Percentiles rank a stretch among this genome's conserved stretches.
phyloP scores from a whole-genome alignment of 768 basidiomycete species.

The Wakefieldia striispora region DNA sequence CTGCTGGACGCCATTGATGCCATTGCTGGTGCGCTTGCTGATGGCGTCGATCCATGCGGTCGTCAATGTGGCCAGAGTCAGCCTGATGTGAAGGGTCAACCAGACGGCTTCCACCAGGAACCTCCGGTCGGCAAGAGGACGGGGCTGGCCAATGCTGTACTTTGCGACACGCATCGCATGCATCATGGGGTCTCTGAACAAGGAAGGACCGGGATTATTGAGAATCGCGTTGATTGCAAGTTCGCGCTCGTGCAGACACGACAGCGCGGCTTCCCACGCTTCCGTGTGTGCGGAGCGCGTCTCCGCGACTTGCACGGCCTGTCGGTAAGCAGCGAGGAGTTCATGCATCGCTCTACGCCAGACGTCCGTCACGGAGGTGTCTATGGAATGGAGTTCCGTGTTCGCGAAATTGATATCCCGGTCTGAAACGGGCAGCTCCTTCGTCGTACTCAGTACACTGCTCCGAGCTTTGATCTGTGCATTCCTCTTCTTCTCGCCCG shows the following conservation, averaged over 20 bases:
- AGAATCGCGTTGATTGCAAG: slow-evolving; percentile 33
- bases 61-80: slow-evolving; percentile 47
- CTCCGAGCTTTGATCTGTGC: slow-evolving; percentile 11
- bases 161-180: slow-evolving; percentile 52
- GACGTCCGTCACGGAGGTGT: slow-evolving; percentile 27
- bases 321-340: slow-evolving; percentile 40
- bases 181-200: slow-evolving; percentile 44
- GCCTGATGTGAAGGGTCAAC: slow-evolving; percentile 51
- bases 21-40: slow-evolving; percentile 12
- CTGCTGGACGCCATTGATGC: slow-evolving; percentile 27
- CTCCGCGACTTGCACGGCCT: slow-evolving; percentile 38
- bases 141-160: slow-evolving; percentile 52
- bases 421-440: slow-evolving; percentile 24
- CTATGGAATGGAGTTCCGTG: slow-evolving; percentile 28
- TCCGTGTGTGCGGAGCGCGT: slow-evolving; percentile 54
- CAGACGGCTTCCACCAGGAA: slow-evolving; percentile 63
- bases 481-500: not conserved
- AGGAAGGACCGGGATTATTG: slow-evolving; percentile 31
- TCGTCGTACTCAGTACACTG: slow-evolving; percentile 12
- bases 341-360: slow-evolving; percentile 42
- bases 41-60: slow-evolving; percentile 39
- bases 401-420: slow-evolving; percentile 29
- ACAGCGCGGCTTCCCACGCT: slow-evolving; percentile 62
- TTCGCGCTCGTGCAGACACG: slow-evolving; percentile 51
- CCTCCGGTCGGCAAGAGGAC: slow-evolving; percentile 56